These are phyloP conservation scores for Sanghuangporus baumii DNA, from an alignment of 1,284 basidiomycete species.

Conservation along the genomic window DNA sequence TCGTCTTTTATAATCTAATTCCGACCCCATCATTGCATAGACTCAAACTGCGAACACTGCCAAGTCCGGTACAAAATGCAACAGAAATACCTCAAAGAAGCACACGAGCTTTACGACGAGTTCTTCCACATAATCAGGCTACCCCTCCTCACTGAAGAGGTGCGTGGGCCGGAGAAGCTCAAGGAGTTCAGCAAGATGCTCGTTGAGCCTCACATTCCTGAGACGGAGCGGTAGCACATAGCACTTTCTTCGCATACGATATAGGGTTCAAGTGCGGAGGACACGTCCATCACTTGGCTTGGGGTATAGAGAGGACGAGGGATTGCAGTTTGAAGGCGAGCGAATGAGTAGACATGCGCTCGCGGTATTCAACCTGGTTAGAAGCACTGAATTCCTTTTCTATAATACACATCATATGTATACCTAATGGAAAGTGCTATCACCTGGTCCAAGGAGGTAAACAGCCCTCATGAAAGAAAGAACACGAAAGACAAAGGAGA, in stretches of 20 bases:
- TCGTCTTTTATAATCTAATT: background rate
- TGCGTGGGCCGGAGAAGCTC: constrained; percentile 90
- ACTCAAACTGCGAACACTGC: constrained; percentile 93
- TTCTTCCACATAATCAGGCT: constrained; percentile 95
- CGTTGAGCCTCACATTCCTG: constrained; percentile 52
- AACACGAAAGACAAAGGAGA: background rate
- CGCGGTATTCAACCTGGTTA: too few relatives aligned
- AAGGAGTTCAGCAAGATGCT: constrained; percentile 87
- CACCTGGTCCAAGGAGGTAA: background rate
- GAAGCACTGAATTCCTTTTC: too few relatives aligned
- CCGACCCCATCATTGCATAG: constrained; percentile 32
- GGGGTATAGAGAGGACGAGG: too few relatives aligned
- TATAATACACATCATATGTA: too few relatives aligned
- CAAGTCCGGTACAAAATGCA: constrained; percentile 95
- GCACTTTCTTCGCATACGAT: background rate
- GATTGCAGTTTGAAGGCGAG: too few relatives aligned
- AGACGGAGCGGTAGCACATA: constrained; percentile 7
- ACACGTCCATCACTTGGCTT: background rate
- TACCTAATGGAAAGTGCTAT: background rate
- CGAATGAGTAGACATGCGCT: too few relatives aligned
- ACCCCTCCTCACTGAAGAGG: constrained; percentile 94
- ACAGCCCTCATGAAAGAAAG: background rate
- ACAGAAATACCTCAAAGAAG: constrained; percentile 92
- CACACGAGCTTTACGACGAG: constrained; percentile 93
- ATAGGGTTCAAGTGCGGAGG: background rate